Conservation (phyloP, 164 flowering plant genomes). For the Liquidambar formosana region DNA sequence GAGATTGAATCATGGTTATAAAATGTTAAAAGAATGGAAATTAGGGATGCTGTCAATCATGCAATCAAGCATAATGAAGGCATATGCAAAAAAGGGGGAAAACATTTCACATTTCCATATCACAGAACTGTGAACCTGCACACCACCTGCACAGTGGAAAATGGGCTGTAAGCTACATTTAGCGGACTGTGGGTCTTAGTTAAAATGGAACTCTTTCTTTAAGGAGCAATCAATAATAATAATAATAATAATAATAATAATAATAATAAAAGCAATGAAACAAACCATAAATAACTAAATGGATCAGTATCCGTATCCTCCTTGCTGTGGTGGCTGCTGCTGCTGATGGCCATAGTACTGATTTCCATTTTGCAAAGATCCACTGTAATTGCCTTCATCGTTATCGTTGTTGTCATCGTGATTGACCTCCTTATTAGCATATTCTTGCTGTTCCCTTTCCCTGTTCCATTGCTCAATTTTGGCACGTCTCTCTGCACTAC, state of each 20-base stretch:
- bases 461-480: constrained; percentile 92
- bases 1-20: too few species aligned
- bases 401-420: constrained; percentile 13
- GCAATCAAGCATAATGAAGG: background rate
- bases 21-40: too few species aligned
- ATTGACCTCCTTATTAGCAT: constrained; percentile 19
- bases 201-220: constrained; percentile 1
- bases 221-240: too few species aligned
- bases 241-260: too few species aligned
- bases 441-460: constrained; percentile 65
- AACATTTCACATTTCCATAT: constrained; percentile 14
- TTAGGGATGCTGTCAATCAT: constrained; percentile 4
- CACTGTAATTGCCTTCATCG: constrained; percentile 19
- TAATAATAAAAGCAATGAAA: constrained; percentile 12
- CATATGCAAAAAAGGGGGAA: background rate
- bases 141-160: constrained; percentile 48
- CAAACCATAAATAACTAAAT: constrained; percentile 32
- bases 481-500: constrained; percentile 90
- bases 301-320: constrained; percentile 43
- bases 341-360: constrained; percentile 30
- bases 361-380: constrained; percentile 25
- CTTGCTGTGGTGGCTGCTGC: constrained; percentile 24
- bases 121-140: constrained; percentile 31
- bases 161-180: constrained; percentile 37
- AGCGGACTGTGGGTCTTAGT: background rate